A percentile compares a stretch with the other conserved stretches of the same genome.
These are phyloP conservation scores for Hypoxylon subgilvum DNA, from an alignment of 495 filamentous ascomycete species.

Conservation along the genomic window DNA sequence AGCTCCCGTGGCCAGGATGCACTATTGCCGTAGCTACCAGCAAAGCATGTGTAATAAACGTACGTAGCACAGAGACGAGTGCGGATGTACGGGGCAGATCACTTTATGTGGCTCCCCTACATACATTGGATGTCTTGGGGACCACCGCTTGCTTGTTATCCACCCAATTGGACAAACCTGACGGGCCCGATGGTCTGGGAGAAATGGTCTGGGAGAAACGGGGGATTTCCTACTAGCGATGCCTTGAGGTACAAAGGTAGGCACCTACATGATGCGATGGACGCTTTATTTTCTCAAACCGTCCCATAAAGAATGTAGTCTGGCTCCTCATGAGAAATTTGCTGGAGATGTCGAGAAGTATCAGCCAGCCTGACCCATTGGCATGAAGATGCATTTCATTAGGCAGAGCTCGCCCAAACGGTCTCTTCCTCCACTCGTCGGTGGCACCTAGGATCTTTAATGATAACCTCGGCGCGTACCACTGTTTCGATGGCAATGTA, in stretches of 20 bases:
- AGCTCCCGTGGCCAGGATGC: conserved; percentile 36
- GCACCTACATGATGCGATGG: background rate
- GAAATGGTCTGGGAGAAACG: conserved; percentile 20
- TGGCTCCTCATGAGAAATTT: background rate
- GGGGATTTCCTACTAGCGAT: conserved; percentile 13
- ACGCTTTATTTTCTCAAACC: background rate
- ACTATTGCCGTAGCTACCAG: conserved; percentile 33
- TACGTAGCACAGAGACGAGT: conserved; percentile 38
- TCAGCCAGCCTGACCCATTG: background rate
- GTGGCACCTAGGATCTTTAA: too few species aligned
- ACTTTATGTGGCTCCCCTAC: conserved; percentile 38
- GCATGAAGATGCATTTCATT: background rate
- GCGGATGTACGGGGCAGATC: conserved; percentile 41
- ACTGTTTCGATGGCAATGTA: too few species aligned
- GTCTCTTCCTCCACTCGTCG: too few species aligned
- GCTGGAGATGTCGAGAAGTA: background rate
- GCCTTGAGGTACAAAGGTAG: too few species aligned
- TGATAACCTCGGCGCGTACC: too few species aligned
- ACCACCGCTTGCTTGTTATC: conserved; percentile 22
- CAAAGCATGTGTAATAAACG: conserved; percentile 35
- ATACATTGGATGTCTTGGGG: conserved; percentile 36
- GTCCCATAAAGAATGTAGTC: conserved; percentile 4
- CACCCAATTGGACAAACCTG: conserved; percentile 28
- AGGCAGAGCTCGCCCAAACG: background rate
- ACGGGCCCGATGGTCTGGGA: conserved; percentile 27